Percentiles rank a stretch among this genome's conserved stretches.
These are phyloP conservation scores for Colletotrichum euphorbiae DNA, from an alignment of 2,329 filamentous ascomycete species.

Conservation along the genomic window DNA sequence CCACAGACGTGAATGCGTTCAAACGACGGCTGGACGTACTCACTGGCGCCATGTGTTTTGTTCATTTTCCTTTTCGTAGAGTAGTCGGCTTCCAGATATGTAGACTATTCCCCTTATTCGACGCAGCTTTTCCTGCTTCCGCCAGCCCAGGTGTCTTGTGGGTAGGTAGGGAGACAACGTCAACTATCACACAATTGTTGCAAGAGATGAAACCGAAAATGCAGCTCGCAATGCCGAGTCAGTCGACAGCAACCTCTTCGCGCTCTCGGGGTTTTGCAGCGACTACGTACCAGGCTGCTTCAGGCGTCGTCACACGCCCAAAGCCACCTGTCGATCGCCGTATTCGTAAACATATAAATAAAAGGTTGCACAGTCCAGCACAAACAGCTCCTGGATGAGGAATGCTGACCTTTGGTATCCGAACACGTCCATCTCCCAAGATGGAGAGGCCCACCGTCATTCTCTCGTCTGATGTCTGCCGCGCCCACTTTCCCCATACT, in stretches of 20 bases:
- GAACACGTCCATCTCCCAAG: slow-evolving; percentile 23
- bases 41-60: too few species aligned
- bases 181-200: not conserved
- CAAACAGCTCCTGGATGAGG: slow-evolving; percentile 2
- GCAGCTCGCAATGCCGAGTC: not conserved
- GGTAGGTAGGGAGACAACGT: not conserved
- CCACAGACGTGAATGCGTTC: too few species aligned
- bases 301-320: slow-evolving; percentile 6
- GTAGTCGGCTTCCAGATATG: too few species aligned
- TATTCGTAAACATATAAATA: slow-evolving; percentile 32
- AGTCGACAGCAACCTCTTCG: slow-evolving; percentile 15
- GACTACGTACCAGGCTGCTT: slow-evolving; percentile 12
- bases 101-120: too few species aligned
- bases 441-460: slow-evolving; percentile 12
- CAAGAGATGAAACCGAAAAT: not conserved
- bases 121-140: too few species aligned
- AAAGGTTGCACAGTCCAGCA: not conserved
- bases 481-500: not conserved
- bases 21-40: not conserved
- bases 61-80: not conserved
- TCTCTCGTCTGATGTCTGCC: slow-evolving; percentile 21
- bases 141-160: too few species aligned
- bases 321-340: slow-evolving; percentile 8
- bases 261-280: slow-evolving; percentile 1
- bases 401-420: slow-evolving; percentile 23